Base-by-base conservation (phyloP, 1,139 yeast species). In the Debaryomyces sp. region DNA sequence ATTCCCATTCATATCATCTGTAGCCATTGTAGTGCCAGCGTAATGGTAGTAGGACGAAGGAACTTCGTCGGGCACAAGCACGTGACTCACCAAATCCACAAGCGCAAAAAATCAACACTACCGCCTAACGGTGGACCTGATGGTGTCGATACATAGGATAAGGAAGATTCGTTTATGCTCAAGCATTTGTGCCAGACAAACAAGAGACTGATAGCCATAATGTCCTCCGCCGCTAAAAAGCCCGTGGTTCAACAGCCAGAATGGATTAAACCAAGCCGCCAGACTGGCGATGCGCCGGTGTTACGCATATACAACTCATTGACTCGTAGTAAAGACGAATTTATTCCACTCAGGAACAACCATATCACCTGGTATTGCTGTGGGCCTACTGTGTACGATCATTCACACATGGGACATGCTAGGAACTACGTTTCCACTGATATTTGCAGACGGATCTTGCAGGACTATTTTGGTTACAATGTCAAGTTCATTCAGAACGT, bases 401-500 rank as follows among this genome's bases (percentile, higher is more conserved):
- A 95, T 40, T 84, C 95, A 46, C 99, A 94, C 64, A 90, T 94
- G 97, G 99, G 99, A n/a, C 99, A 95, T 69, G 99, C 99, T 18
- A 78, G 99, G 68, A 94, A 94, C 71, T 95, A 94, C 64, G 98
- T 94, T 44, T 84, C 97, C 8, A 89, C 90, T 47, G 99, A 95
- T 67, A 90, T 94, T 63, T 88, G 90, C 64, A 83, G 99, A 64
- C 80, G 99, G 58, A 80, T 95, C 44, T 67, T 94, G 56, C 89
- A 85, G 65, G 91, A 92, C 64, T 92, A 90, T 68, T 94, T 95
- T 70, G 96, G 96, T 18, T 94, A 89, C 70, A 84, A 89, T 58
- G 80, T 94, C 43, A 78, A 78, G 45, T 94, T 91, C 68, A 91
- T 95, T 45, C 99, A 95, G 71, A 94, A 94, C 62, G 97, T 94